Base-by-base conservation (phyloP, 495 filamentous ascomycete genomes). In the Aspergillus cavernicola region DNA sequence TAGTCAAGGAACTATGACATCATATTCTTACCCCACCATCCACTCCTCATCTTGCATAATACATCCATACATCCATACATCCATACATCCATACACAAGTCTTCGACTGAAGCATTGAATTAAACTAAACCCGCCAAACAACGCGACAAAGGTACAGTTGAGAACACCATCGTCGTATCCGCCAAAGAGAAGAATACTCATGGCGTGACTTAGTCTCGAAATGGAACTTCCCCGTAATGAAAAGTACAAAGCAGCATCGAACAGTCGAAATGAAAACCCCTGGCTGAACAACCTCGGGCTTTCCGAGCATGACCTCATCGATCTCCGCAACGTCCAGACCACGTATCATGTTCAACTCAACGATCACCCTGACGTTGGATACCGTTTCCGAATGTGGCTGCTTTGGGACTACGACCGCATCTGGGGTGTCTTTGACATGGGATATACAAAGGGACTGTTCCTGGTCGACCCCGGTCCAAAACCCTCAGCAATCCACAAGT, bases 401-500 rank as follows among this genome's bases (percentile, higher is more conserved):
- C 43, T 56, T 38, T 56, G 53, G 53, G 53, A 56, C 47, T 56
- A 56, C n/a, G 53, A 51, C 40, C 37, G 53, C 3, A 37, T 56
- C 29, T 56, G 53, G 53, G 47, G 53, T 2, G 23, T 50, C 5
- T 56, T 56, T 23, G 32, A 56, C n/a, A 16, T 56, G 11, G 53
- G 46, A 11, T 18, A 31, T 24, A 38, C 43, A 8, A 40, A 18
- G 29, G 53, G 53, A 3, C 6, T 51, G 3, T 32, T 56, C n/a
- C 38, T 51, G 10, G 29, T 56, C 18, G 53, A 56, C 40, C 46
- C 53, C 4, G 53, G 53, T 9, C 39, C 32, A 6, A 51, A 31
- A 16, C 7, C 45, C 29, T 10, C 53, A 51, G 29, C 10, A 9
- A 8, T 43, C 51, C n/a, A n/a, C n/a, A n/a, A n/a, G n/a, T n/a